Conservation (phyloP, 1,284 basidiomycete genomes). For the Malassezia obtusa region DNA sequence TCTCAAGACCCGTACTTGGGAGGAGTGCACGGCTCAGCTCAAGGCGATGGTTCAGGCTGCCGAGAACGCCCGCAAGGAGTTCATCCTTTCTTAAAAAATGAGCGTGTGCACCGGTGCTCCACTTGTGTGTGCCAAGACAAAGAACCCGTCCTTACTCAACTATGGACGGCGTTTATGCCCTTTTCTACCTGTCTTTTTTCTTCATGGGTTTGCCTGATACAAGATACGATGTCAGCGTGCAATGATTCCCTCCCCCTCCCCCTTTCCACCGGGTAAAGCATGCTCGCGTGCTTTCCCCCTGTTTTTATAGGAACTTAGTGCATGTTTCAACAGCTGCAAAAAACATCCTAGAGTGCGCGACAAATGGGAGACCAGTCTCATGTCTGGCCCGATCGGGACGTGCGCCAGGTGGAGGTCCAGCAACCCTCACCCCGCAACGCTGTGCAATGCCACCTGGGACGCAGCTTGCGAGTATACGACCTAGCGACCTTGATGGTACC, state of each 20-base stretch:
- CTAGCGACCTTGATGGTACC: background rate
- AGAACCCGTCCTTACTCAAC: conserved; percentile 14
- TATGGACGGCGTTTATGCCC: conserved; percentile 7
- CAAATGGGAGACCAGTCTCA: too few relatives aligned
- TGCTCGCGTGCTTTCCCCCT: conserved; percentile 1
- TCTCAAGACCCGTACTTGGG: conserved; percentile 49
- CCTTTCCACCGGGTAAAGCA: background rate
- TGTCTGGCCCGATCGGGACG: background rate
- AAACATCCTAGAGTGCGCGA: background rate
- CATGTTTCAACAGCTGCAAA: conserved; percentile 19
- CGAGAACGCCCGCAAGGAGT: conserved; percentile 69
- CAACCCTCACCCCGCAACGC: background rate
- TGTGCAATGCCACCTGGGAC: background rate
- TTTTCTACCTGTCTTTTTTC: background rate
- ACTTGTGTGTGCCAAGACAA: conserved; percentile 8
- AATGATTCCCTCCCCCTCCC: background rate
- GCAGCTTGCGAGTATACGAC: too few relatives aligned
- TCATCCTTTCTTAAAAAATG: conserved; percentile 22
- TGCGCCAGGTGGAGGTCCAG: background rate
- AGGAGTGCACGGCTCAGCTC: conserved; percentile 58
- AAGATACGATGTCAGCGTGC: background rate
- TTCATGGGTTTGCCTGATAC: background rate
- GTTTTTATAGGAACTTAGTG: conserved; percentile 4
- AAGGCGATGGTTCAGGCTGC: conserved; percentile 52
- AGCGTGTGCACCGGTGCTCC: background rate